These are phyloP conservation scores for Podospora appendiculata DNA, from an alignment of 495 filamentous ascomycete genomes.

Conservation along the genomic window DNA sequence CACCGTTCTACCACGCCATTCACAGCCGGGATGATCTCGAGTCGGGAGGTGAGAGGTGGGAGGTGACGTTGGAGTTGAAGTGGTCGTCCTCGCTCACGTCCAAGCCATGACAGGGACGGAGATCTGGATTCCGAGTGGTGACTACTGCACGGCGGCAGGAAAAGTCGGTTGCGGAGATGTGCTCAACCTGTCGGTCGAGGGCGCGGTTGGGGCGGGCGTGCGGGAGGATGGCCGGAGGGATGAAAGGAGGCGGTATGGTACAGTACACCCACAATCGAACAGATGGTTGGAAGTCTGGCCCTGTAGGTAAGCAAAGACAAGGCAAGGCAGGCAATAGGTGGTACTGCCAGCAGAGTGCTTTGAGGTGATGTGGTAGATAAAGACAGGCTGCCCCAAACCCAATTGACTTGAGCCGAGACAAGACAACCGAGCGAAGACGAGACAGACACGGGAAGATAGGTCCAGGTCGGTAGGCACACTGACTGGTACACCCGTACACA, in stretches of 20 bases:
- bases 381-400: constrained; percentile 3
- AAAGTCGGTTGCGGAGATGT: background rate
- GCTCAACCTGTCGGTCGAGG: constrained; percentile 6
- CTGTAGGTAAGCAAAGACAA: no score
- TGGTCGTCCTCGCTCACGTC: background rate
- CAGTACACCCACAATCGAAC: background rate
- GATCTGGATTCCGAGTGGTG: no score
- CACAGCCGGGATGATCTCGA: constrained; percentile 6
- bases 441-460: background rate
- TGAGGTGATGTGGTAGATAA: constrained; percentile 14
- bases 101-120: background rate
- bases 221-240: constrained; percentile 7
- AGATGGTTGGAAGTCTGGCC: background rate
- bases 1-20: constrained; percentile 18
- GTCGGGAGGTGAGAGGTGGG: background rate
- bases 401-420: no score
- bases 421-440: background rate
- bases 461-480: background rate
- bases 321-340: no score
- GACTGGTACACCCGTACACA: background rate
- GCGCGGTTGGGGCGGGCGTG: constrained; percentile 10
- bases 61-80: background rate
- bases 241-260: background rate
- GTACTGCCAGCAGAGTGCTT: background rate
- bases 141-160: background rate